Percentiles rank a stretch among this genome's conserved stretches.
Conservation (phyloP, 306 rosid species). For the Vigna reflexopilosa region DNA sequence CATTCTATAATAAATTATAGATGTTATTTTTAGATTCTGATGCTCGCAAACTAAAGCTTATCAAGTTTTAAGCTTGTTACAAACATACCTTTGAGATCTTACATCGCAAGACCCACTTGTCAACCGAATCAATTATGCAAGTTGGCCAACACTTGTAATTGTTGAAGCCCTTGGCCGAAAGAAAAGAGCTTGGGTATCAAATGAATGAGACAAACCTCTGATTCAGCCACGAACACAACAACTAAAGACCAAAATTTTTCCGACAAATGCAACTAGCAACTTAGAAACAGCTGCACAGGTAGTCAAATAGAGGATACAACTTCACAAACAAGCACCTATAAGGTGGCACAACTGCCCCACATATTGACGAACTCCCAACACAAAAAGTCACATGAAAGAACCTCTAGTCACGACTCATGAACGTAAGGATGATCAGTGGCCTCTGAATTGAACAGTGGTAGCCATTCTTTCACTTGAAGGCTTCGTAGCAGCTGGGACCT, state of each 20-base stretch:
- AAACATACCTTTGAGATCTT: too few species aligned
- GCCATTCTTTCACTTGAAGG: not conserved
- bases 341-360: not conserved
- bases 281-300: not conserved
- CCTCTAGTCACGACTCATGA: not conserved
- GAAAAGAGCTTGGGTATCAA: not conserved
- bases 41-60: not conserved
- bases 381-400: not conserved
- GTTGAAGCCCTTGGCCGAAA: not conserved
- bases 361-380: not conserved
- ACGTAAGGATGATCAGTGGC: not conserved
- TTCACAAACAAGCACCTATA: not conserved
- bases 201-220: not conserved
- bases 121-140: not conserved
- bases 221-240: not conserved
- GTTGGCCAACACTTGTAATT: not conserved
- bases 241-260: not conserved
- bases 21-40: too few species aligned
- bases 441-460: not conserved
- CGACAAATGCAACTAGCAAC: not conserved
- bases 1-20: not conserved
- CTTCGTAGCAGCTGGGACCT: too few species aligned
- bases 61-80: too few species aligned
- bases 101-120: too few species aligned
- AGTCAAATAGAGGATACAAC: not conserved